Conservation (phyloP, 257 asterid species). For the Solanum dulcamara region DNA sequence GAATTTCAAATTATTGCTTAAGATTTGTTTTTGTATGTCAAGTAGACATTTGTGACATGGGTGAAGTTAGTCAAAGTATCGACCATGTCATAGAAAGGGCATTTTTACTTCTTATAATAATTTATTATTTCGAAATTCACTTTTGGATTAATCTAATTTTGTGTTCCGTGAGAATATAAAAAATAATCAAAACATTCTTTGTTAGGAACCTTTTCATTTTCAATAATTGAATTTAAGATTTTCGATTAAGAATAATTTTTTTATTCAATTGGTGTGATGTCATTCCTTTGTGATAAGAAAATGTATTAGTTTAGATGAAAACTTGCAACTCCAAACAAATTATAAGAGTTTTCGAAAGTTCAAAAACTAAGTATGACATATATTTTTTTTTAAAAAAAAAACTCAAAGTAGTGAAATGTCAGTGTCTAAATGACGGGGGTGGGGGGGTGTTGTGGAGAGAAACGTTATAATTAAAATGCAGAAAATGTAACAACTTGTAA, state of each 20-base stretch:
- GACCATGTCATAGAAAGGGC: not conserved
- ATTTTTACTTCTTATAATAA: not conserved
- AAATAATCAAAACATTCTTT: too few relatives aligned
- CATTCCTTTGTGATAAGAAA: too few relatives aligned
- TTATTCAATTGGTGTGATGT: too few relatives aligned
- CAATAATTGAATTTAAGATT: too few relatives aligned
- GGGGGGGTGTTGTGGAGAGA: not conserved
- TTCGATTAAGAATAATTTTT: too few relatives aligned
- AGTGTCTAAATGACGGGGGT: not conserved
- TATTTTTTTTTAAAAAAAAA: too few relatives aligned
- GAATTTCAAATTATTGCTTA: not conserved
- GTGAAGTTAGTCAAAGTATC: not conserved
- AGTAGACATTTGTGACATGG: not conserved
- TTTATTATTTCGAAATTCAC: too few relatives aligned
- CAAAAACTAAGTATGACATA: too few relatives aligned
- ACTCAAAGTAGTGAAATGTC: not conserved
- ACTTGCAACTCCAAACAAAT: too few relatives aligned
- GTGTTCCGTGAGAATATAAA: not conserved
- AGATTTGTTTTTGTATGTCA: not conserved
- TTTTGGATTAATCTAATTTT: fast-evolving
- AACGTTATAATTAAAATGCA: not conserved
- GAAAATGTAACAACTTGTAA: not conserved
- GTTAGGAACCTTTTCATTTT: too few relatives aligned
- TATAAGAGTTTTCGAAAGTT: too few relatives aligned
- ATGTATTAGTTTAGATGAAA: too few relatives aligned